These are phyloP conservation scores for Aspergillus brasiliensis DNA, from an alignment of 2,329 filamentous ascomycete genomes.

Conservation along the genomic window DNA sequence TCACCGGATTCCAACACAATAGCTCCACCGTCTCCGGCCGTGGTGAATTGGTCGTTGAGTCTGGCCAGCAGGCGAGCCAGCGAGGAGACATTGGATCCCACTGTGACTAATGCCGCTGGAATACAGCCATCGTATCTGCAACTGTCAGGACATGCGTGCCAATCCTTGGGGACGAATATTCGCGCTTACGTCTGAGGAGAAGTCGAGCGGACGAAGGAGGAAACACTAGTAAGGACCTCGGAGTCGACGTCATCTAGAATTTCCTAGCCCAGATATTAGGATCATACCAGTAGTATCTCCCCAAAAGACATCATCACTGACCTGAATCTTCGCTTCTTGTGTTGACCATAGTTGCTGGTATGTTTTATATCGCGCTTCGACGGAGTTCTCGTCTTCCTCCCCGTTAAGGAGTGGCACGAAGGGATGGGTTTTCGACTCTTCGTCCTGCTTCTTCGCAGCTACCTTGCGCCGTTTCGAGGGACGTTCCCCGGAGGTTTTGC, in stretches of 20 bases:
- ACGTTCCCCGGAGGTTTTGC: constrained; percentile 39
- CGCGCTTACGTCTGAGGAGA: constrained; percentile 39
- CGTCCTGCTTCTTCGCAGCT: constrained; percentile 37
- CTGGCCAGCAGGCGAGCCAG: constrained; percentile 41
- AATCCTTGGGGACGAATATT: not conserved
- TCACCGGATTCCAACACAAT: constrained; percentile 48
- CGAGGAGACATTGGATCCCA: constrained; percentile 47
- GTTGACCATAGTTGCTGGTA: constrained; percentile 44
- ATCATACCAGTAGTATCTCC: not conserved
- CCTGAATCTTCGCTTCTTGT: constrained; percentile 44
- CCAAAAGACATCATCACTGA: constrained; percentile 18
- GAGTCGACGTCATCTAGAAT: constrained; percentile 45
- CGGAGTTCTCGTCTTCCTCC: constrained; percentile 35
- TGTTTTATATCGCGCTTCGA: constrained; percentile 37
- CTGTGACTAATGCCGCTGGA: constrained; percentile 45
- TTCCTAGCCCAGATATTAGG: constrained; percentile 26
- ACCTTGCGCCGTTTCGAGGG: constrained; percentile 62
- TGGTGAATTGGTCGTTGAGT: constrained; percentile 38
- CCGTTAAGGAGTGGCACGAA: constrained; percentile 46
- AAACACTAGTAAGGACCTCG: constrained; percentile 40
- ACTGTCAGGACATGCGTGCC: constrained; percentile 15
- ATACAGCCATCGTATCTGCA: constrained; percentile 43
- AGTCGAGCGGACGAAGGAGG: constrained; percentile 39
- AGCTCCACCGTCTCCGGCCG: constrained; percentile 36
- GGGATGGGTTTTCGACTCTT: constrained; percentile 18